Evolutionary conservation across 352 stramenopile genomes (phyloP), one percentile per base, ranked within the genome.

Genomic region (Thalassiosira mediterranea): DNA sequence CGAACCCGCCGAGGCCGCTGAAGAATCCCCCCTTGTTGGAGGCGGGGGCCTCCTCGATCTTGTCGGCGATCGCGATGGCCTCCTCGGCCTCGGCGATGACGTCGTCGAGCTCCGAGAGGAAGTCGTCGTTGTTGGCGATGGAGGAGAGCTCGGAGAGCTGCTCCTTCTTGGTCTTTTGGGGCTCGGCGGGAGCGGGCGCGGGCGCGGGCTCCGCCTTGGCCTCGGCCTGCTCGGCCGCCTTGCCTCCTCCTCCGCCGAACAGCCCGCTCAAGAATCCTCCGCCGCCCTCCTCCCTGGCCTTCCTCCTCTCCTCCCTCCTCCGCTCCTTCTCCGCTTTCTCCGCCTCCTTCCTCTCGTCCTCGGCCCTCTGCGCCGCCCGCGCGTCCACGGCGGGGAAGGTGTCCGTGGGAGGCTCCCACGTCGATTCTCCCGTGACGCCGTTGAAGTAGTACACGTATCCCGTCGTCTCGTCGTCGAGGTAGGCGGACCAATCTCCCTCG

Each of bases 361-460:
- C 49, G 25, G 47, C 56, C 21, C 2, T 23, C 15, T 19, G 15
- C 7, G 49, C 21, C 19, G 28, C 31, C 10, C 13, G 19, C 7
- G 56, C 23, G 48, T 48, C 52, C 7, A 91, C 66, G 8, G 34
- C 42, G 11, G 86, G 87, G 81, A 92, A 92, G 15, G 84, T 88
- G 5, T 42, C 21, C 0, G 83, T 91, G 8, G 88, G 88, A 37
- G 83, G 80, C 31, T 89, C 79, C 88, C 88, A 93, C 13, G 64
- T 47, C 28, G 44, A 79, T 73, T 92, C 86, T 26, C 88, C 88
- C 2, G 88, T 92, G 15, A 80, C 71, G 17, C 32, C 60, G 62
- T 93, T 90, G 58, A 92, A 93, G 53, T 91, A 93, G 47, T 93
- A 93, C 10, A 91, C 59, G 11, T 84, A 71, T 34, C 87, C 87